Percentiles rank a stretch among this genome's conserved stretches.
These are phyloP conservation scores for Hygrophorus pudorinus DNA, from an alignment of 768 basidiomycete genomes.

Conservation along the genomic window DNA sequence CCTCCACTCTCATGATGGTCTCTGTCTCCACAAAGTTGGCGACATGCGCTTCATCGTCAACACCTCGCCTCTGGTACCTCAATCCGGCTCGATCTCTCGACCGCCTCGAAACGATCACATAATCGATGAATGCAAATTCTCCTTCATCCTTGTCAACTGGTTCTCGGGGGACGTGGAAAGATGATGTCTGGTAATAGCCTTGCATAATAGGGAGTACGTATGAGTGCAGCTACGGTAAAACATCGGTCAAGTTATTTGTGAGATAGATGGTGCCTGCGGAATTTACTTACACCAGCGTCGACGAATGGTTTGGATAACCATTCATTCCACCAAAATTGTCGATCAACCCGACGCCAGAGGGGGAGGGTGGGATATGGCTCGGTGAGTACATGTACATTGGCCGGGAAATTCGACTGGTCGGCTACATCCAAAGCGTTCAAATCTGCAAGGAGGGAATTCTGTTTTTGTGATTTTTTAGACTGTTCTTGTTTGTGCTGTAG, in stretches of 20 bases:
- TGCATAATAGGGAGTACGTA: slow-evolving; percentile 91
- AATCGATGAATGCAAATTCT: slow-evolving; percentile 52
- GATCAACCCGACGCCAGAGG: slow-evolving; percentile 84
- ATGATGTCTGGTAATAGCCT: slow-evolving; percentile 76
- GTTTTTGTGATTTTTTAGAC: slow-evolving; percentile 42
- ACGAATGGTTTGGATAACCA: slow-evolving; percentile 76
- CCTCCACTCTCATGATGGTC: slow-evolving; percentile 76
- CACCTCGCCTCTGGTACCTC: slow-evolving; percentile 88
- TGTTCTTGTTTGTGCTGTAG: slow-evolving; percentile 72
- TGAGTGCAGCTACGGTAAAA: slow-evolving; percentile 49
- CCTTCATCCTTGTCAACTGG: slow-evolving; percentile 30
- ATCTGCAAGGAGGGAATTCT: slow-evolving; percentile 50
- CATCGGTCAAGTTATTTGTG: background rate
- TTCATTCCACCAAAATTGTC: slow-evolving; percentile 96
- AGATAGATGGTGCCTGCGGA: background rate
- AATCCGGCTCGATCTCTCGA: slow-evolving; percentile 87
- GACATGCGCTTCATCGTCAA: slow-evolving; percentile 88
- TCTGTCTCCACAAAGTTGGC: slow-evolving; percentile 97
- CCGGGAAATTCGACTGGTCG: slow-evolving; percentile 11
- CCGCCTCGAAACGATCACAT: slow-evolving; percentile 76
- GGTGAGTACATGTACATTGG: slow-evolving; percentile 39
- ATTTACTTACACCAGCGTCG: slow-evolving; percentile 65
- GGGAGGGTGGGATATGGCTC: slow-evolving; percentile 77
- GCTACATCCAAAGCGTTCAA: slow-evolving; percentile 37
- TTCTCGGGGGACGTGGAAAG: slow-evolving; percentile 52